Evolutionary conservation across 805 yeast species (phyloP), one percentile per base, ranked within the genome.

Genomic region (Starmerella floris): DNA sequence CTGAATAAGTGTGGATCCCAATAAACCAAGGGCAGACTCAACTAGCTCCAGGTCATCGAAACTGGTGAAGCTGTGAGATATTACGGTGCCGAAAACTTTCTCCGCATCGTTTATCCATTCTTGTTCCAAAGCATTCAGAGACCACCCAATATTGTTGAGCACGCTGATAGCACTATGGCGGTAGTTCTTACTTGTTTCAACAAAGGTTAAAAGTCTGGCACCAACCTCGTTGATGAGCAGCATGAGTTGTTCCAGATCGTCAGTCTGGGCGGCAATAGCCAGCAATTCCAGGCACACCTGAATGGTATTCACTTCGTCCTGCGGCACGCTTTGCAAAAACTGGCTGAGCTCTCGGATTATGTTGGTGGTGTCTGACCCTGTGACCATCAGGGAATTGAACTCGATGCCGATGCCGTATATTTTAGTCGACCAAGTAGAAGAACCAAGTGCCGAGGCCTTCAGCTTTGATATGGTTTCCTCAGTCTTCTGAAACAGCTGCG

Each of bases 201-300:
- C 4, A 19, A 20, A 4, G 4, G 40, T 36, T 9, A 53, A 47
- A 61, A 67, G 35, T 52, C 52, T 31, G 64, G 55, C 39, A 73
- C 59, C 31, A n/a, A 40, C 44, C 2, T 52, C 46, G 15, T 49
- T 36, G 16, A 52, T 43, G 8, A 42, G 41, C 13, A 37, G 25
- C 19, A 37, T 32, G 2, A 53, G 40, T 13, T 48, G 33, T 11
- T 39, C 34, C 6, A 50, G 32, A n/a, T 49, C 41, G 5, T 45
- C 48, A 4, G 48, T 49, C 15, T 52, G 52, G 11, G 53, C 45
- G 2, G 35, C 41, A 13, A 48, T 10, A 1, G 95, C 75, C 21
- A 83, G 65, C 26, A 88, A 59, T 58, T 88, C 97, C 20, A 87
- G 61, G 0, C 80, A 67, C 1, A 79, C 68, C 52, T 83, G 94